A percentile compares a stretch with the other conserved stretches of the same genome.
Evolutionary conservation across 495 filamentous ascomycete species (phyloP).

Genomic region (Chlorociboria aeruginascens): DNA sequence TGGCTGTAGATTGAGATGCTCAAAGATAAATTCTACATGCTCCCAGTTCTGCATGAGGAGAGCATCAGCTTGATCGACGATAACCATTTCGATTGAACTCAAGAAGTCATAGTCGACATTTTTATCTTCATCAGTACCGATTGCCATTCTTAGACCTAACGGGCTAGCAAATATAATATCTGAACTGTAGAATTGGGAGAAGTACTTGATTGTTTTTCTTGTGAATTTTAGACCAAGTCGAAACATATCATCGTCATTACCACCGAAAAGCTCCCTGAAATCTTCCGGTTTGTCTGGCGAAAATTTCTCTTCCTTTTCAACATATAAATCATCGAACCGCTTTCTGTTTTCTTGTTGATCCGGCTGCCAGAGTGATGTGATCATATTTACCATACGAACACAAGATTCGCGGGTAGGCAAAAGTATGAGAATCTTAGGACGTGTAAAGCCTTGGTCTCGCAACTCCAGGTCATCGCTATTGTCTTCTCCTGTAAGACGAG

Average conservation of each 20-base stretch:
- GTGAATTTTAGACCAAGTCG: conserved; percentile 89
- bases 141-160: conserved; percentile 76
- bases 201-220: conserved; percentile 87
- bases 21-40: conserved; percentile 79
- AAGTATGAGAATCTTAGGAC: conserved; percentile 84
- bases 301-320: conserved; percentile 50
- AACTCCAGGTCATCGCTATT: conserved; percentile 55
- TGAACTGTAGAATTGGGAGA: conserved; percentile 88
- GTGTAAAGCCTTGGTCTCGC: conserved; percentile 89
- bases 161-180: conserved; percentile 90
- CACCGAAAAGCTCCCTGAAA: conserved; percentile 80
- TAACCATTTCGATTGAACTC: conserved; percentile 77
- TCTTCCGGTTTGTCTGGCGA: conserved; percentile 70
- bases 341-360: conserved; percentile 94
- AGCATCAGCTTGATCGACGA: conserved; percentile 88
- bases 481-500: conserved; percentile 45
- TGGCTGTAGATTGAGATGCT: conserved; percentile 85
- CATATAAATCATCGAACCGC: conserved; percentile 74
- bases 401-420: conserved; percentile 80
- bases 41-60: conserved; percentile 98
- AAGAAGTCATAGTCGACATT: conserved; percentile 86
- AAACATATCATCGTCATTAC: conserved; percentile 96
- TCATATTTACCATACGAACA: conserved; percentile 59
- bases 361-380: conserved; percentile 59
- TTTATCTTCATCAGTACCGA: conserved; percentile 64